phyloP scores from a whole-genome alignment of 148 eudicot species.

The Rhododendron mucronatum region DNA sequence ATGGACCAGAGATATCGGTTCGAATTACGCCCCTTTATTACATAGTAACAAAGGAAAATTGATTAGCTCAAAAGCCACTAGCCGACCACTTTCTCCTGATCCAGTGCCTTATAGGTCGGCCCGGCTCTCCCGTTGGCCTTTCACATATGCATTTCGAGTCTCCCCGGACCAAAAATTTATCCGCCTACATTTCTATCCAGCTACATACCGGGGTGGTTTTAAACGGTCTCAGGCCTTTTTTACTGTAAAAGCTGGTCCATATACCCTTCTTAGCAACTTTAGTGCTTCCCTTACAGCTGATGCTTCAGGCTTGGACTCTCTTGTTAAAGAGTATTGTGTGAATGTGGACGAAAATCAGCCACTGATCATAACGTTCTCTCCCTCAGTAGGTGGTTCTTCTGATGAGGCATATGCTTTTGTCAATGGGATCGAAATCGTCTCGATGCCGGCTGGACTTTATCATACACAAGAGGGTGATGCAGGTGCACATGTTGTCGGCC shows the following conservation, averaged over 20 bases:
- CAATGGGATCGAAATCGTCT: too few relatives aligned
- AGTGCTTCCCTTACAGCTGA: constrained; percentile 20
- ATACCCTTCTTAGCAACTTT: constrained; percentile 19
- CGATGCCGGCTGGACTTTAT: too few relatives aligned
- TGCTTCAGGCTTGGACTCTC: neutral
- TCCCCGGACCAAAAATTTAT: constrained; percentile 3
- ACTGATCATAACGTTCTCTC: neutral
- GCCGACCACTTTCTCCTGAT: neutral
- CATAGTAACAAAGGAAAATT: neutral
- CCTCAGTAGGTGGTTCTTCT: too few relatives aligned
- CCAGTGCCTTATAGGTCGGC: constrained; percentile 6
- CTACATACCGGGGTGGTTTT: constrained; percentile 11
- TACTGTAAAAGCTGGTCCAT: constrained; percentile 15
- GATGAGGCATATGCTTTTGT: too few relatives aligned
- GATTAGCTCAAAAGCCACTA: neutral
- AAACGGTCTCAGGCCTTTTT: constrained; percentile 13
- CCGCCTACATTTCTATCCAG: constrained; percentile 14
- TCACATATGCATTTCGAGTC: constrained; percentile 3
- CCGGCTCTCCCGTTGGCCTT: neutral
- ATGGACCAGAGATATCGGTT: constrained; percentile 16
- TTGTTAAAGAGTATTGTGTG: constrained; percentile 9
- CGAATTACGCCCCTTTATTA: neutral
- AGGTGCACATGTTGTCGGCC: too few relatives aligned
- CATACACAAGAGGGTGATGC: too few relatives aligned
- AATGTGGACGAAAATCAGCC: constrained; percentile 4